Base-by-base conservation (phyloP, 768 basidiomycete species). In the Tulasnella sp. region DNA sequence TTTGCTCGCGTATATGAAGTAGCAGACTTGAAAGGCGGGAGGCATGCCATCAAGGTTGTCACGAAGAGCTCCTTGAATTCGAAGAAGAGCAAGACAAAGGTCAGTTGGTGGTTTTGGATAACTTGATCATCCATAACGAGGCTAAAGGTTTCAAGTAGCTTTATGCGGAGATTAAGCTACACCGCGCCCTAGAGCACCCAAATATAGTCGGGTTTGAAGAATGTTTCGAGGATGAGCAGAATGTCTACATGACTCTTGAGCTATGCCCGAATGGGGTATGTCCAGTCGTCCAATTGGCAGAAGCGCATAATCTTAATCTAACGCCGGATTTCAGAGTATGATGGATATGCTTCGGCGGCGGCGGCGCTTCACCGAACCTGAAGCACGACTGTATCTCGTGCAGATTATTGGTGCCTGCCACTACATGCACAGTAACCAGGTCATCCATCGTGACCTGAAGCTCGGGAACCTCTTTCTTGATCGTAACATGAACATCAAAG, bases 111-210 rank as follows among this genome's bases (percentile, higher is more conserved):
- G n/a, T n/a, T n/a, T 53, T 3, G 10, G 7, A 8, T 7, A 29
- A 19, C 9, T 25, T 41, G 22, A 25, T 52, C 66, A 4, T 67
- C 15, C 11, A 1, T n/a, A 15, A 38, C 15, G 34, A 38, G 34
- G 15, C 5, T 15, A 5, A 15, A 38, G 7, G 15, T 38, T 38
- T 38, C 29, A 42, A 4, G 31, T 58, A 97, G 94, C 80, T 99
- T 48, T 99, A 92, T 67, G 93, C 94, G 61, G 94, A 99, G 77
- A 99, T 99, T 67, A 96, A 94, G 76, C 91, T 99, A 49, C 94
- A 99, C 71, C 83, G 85, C 61, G 84, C 89, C 12, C 79, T 99
- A 49, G 72, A 80, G 24, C 94, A 98, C 65, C 88, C 92, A 17
- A 93, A 99, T 70, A 90, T 99, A 63, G 92, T 97, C 53, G 72